These are phyloP conservation scores for Kazachstania martiniae DNA, from an alignment of 805 yeast species.

Conservation along the genomic window DNA sequence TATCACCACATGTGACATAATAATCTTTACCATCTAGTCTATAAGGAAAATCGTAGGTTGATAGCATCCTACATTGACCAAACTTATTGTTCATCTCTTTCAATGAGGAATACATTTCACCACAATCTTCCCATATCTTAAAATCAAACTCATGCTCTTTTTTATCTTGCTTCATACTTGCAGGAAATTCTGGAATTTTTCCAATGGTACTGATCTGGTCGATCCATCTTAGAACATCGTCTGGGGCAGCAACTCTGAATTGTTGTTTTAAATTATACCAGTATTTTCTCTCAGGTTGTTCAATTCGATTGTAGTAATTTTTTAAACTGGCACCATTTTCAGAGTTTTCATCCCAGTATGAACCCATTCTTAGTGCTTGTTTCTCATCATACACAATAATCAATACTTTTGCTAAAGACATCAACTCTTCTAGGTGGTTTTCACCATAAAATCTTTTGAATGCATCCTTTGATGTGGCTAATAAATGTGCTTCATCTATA, in stretches of 20 bases:
- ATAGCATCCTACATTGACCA: slow-evolving; percentile 35
- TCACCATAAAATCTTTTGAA: slow-evolving; percentile 35
- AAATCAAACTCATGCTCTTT: slow-evolving; percentile 21
- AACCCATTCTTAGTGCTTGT: slow-evolving; percentile 37
- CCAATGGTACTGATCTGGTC: slow-evolving; percentile 26
- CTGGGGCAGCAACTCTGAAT: slow-evolving; percentile 33
- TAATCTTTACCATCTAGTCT: slow-evolving; percentile 36
- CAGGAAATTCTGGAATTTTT: slow-evolving; percentile 28
- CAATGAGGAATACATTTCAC: slow-evolving; percentile 31
- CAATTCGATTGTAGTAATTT: slow-evolving; percentile 12
- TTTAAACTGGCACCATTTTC: slow-evolving; percentile 30
- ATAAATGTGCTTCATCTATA: slow-evolving; percentile 37
- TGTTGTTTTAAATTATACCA: slow-evolving; percentile 31
- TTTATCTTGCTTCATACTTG: slow-evolving; percentile 7
- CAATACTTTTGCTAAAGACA: slow-evolving; percentile 30
- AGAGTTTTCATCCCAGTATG: slow-evolving; percentile 31
- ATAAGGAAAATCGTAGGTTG: slow-evolving; percentile 39
- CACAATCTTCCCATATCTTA: slow-evolving; percentile 33
- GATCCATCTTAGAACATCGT: slow-evolving; percentile 34
- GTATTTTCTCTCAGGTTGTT: slow-evolving; percentile 11
- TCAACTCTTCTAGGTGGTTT: slow-evolving; percentile 33
- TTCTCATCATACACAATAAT: slow-evolving; percentile 37
- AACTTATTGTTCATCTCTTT: slow-evolving; percentile 19
- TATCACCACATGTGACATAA: slow-evolving; percentile 34
- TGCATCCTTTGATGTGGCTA: slow-evolving; percentile 35